A percentile compares a stretch with the other conserved stretches of the same genome.
These are phyloP conservation scores for Parastagonospora avenae DNA, from an alignment of 2,329 filamentous ascomycete genomes.

Conservation along the genomic window DNA sequence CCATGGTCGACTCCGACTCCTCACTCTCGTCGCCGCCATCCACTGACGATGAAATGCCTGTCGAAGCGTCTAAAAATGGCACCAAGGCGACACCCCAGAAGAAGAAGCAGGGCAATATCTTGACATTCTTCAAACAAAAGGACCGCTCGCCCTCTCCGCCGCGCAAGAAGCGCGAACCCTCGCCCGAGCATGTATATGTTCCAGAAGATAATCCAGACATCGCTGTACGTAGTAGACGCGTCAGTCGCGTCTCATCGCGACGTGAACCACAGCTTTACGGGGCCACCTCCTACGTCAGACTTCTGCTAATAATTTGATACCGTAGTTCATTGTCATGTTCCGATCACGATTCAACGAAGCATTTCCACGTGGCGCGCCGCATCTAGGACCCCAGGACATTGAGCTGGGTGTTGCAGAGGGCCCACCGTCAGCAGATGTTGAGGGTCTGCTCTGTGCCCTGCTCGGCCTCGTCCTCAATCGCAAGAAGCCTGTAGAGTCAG, in stretches of 20 bases:
- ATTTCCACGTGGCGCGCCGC: constrained; percentile 83
- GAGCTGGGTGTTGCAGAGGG: constrained; percentile 82
- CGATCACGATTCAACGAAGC: constrained; percentile 88
- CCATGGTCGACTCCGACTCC: constrained; percentile 62
- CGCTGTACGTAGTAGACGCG: constrained; percentile 70
- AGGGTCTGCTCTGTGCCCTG: constrained; percentile 87
- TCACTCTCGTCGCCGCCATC: constrained; percentile 63
- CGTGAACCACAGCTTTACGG: constrained; percentile 19
- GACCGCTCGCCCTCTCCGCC: constrained; percentile 51
- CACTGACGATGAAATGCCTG: constrained; percentile 61
- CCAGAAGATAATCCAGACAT: constrained; percentile 91
- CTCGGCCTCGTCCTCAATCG: constrained; percentile 88
- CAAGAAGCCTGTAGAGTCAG: constrained; percentile 98
- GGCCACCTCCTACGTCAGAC: constrained; percentile 31
- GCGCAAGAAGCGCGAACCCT: constrained; percentile 78
- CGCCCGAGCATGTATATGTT: constrained; percentile 87
- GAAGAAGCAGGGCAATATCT: constrained; percentile 42
- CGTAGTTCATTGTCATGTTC: constrained; percentile 97
- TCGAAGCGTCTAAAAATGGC: constrained; percentile 29
- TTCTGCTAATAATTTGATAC: constrained; percentile 38
- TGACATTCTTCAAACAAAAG: constrained; percentile 51
- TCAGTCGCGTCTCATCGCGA: constrained; percentile 45
- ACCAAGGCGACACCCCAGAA: constrained; percentile 33
- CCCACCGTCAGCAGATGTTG: constrained; percentile 80
- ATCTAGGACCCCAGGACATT: constrained; percentile 94